Percentiles rank a stretch among this genome's conserved stretches.
Evolutionary conservation across 2,329 filamentous ascomycete genomes (phyloP).

Genomic region (Fusarium penzigii): DNA sequence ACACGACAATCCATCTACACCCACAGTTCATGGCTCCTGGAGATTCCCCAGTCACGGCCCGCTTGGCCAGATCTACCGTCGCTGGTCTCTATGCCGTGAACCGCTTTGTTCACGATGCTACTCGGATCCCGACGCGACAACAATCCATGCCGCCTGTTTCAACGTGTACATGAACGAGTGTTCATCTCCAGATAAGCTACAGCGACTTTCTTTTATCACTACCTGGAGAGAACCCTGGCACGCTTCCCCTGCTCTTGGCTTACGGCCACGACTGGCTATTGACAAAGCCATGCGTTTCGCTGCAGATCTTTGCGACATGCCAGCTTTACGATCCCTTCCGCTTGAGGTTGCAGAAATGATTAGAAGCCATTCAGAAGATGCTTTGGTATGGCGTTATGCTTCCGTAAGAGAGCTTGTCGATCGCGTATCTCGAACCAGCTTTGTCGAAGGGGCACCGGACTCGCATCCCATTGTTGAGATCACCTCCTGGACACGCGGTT

Average conservation of each 20-base stretch:
- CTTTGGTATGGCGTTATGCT: not conserved
- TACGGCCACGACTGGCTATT: not conserved
- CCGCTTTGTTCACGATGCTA: not conserved
- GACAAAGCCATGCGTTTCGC: not conserved
- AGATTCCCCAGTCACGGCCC: not conserved
- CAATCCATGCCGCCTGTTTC: not conserved
- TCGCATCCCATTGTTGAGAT: not conserved
- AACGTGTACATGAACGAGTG: constrained; percentile 1
- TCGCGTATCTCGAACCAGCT: not conserved
- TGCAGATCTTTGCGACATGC: not conserved
- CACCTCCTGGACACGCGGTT: not conserved
- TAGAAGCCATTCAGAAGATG: not conserved
- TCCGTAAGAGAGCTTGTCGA: not conserved
- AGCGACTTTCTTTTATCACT: not conserved
- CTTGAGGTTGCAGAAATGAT: not conserved
- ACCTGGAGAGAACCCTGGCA: not conserved
- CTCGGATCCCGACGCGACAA: not conserved
- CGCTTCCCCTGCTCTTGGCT: not conserved
- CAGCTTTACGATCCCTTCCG: not conserved
- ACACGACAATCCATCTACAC: not conserved
- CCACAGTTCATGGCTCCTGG: not conserved
- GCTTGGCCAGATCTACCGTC: not conserved
- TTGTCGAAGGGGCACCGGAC: not conserved
- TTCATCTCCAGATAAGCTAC: not conserved
- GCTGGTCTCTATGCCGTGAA: not conserved